phyloP scores from a whole-genome alignment of 2,329 filamentous ascomycete species.

The Aureobasidium pullulans region DNA sequence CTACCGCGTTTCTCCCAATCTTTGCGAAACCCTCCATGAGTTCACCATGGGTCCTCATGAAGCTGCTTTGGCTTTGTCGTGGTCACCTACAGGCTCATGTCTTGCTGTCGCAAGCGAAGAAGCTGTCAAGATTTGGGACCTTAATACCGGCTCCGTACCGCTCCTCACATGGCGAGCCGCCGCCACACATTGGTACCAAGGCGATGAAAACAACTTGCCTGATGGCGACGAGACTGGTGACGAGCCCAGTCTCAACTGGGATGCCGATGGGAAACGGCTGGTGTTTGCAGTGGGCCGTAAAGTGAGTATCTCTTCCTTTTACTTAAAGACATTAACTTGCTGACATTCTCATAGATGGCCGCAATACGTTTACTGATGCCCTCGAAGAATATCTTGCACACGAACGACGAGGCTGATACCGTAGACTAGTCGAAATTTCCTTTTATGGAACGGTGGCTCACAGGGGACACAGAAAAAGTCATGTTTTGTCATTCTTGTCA shows the following conservation, averaged over 20 bases:
- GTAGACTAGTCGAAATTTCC: background rate
- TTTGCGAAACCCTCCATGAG: slow-evolving; percentile 16
- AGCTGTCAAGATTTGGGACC: slow-evolving; percentile 38
- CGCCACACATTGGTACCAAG: slow-evolving; percentile 17
- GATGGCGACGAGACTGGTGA: slow-evolving; percentile 15
- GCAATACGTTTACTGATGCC: slow-evolving; percentile 8
- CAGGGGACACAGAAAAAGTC: background rate
- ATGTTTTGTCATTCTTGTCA: background rate
- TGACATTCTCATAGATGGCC: slow-evolving; percentile 11
- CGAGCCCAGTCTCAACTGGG: slow-evolving; percentile 41
- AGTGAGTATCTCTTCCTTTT: background rate
- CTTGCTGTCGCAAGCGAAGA: slow-evolving; percentile 39
- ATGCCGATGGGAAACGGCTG: slow-evolving; percentile 46
- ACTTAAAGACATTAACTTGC: background rate
- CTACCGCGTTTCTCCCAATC: slow-evolving; percentile 28
- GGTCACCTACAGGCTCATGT: slow-evolving; percentile 36
- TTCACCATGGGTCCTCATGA: slow-evolving; percentile 20
- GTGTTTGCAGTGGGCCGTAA: slow-evolving; percentile 38
- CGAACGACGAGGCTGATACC: background rate
- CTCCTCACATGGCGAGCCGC: slow-evolving; percentile 24
- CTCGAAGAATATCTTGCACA: background rate
- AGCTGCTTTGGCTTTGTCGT: slow-evolving; percentile 35
- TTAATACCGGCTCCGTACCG: slow-evolving; percentile 19
- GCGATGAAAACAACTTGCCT: slow-evolving; percentile 17
- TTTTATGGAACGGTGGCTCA: background rate